These are phyloP conservation scores for Cucumis hystrix DNA, from an alignment of 306 rosid genomes.

Conservation along the genomic window DNA sequence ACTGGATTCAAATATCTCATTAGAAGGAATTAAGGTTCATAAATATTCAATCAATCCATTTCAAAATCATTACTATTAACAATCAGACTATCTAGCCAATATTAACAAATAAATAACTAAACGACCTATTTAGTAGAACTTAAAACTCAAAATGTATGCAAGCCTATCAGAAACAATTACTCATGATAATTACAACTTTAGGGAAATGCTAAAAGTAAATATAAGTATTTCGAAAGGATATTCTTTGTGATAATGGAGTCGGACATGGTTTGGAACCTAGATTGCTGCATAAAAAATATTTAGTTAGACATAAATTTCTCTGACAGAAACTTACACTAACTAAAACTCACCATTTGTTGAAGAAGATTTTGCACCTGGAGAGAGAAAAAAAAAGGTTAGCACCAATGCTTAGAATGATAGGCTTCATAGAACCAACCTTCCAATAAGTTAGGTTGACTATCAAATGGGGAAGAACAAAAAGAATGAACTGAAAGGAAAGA, in stretches of 20 bases:
- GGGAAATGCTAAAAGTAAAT: neutral
- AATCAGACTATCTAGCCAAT: neutral
- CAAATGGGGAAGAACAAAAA: neutral
- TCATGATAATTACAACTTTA: neutral
- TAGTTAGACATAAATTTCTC: conserved; percentile 14
- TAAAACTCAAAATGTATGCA: neutral
- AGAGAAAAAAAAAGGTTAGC: conserved; percentile 3
- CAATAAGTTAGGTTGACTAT: neutral
- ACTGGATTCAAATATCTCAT: neutral
- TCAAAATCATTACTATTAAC: neutral
- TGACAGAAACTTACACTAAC: conserved; percentile 6
- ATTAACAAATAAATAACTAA: neutral
- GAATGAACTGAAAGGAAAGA: neutral
- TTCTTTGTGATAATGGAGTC: conserved; percentile 87
- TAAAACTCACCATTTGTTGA: conserved; percentile 88
- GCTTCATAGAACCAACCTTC: neutral
- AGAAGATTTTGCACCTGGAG: conserved; percentile 94
- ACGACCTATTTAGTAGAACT: neutral
- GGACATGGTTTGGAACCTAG: conserved; percentile 84
- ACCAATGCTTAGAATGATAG: neutral
- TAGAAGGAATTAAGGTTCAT: neutral
- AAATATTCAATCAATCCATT: neutral
- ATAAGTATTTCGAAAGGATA: conserved; percentile 43
- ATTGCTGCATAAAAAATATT: conserved; percentile 49
- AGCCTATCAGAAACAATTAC: neutral